Percentiles rank a stretch among this genome's conserved stretches.
Conservation (phyloP, 2,329 filamentous ascomycete genomes). For the Paraphaeosphaeria minitans region DNA sequence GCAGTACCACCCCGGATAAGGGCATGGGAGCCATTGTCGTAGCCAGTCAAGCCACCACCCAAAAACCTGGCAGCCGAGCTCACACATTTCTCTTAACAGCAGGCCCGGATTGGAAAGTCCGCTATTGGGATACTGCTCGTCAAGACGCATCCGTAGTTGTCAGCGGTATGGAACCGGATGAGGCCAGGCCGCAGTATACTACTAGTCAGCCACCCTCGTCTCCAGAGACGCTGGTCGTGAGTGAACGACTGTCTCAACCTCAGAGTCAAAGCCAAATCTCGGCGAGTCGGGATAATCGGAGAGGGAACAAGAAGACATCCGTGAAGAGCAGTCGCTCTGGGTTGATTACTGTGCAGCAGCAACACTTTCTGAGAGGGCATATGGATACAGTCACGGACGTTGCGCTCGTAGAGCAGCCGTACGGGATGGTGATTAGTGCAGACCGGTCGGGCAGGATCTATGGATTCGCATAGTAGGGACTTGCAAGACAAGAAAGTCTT, state of each 20-base stretch:
- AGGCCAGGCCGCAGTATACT: slow-evolving; percentile 72
- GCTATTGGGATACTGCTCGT: slow-evolving; percentile 88
- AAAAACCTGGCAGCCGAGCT: slow-evolving; percentile 68
- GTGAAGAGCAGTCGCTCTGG: slow-evolving; percentile 68
- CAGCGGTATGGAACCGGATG: slow-evolving; percentile 74
- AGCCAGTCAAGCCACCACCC: slow-evolving; percentile 71
- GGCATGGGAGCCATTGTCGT: slow-evolving; percentile 78
- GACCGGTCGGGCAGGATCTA: slow-evolving; percentile 90
- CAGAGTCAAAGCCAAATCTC: slow-evolving; percentile 8
- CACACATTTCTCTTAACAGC: slow-evolving; percentile 86
- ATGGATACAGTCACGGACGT: slow-evolving; percentile 88
- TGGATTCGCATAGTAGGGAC: slow-evolving; percentile 66
- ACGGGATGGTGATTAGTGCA: slow-evolving; percentile 89
- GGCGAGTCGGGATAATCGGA: slow-evolving; percentile 30
- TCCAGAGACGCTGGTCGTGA: slow-evolving; percentile 49
- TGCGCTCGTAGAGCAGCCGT: slow-evolving; percentile 84
- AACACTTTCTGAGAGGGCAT: slow-evolving; percentile 83
- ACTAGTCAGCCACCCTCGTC: slow-evolving; percentile 35
- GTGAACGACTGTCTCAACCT: slow-evolving; percentile 41
- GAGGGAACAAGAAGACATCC: slow-evolving; percentile 37
- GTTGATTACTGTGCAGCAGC: slow-evolving; percentile 91
- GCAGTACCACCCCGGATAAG: slow-evolving; percentile 60
- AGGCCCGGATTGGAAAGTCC: slow-evolving; percentile 85
- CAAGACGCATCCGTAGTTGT: slow-evolving; percentile 80
- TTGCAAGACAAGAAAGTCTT: neutral